phyloP scores from a whole-genome alignment of 805 yeast species.

The Cyberlindnera maclurae region DNA sequence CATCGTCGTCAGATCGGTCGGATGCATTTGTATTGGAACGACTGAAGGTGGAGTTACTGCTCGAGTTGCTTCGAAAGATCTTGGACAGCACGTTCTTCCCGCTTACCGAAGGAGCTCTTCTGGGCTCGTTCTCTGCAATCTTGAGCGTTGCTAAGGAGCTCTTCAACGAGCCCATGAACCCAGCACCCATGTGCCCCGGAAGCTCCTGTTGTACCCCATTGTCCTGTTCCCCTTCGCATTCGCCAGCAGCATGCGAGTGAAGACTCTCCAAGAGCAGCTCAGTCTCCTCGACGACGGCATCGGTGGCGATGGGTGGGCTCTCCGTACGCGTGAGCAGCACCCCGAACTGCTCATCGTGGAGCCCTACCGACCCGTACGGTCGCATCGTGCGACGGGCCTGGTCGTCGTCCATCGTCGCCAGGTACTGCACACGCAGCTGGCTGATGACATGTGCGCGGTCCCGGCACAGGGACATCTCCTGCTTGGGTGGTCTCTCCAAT shows the following conservation, averaged over 20 bases:
- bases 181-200: constrained; percentile 1
- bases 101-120: constrained; percentile 5
- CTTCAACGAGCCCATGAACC: constrained; percentile 9
- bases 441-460: constrained; percentile 11
- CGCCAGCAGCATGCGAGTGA: constrained; percentile 4
- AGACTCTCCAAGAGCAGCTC: constrained; percentile 10
- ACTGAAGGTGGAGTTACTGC: constrained; percentile 11
- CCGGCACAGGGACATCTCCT: constrained; percentile 16
- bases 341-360: constrained; percentile 7
- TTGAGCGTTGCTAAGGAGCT: constrained; percentile 11
- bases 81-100: constrained; percentile 20
- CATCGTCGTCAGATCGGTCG: background rate
- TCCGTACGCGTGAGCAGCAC: constrained; percentile 16
- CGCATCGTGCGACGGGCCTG: constrained; percentile 20
- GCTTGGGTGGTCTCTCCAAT: too few relatives aligned
- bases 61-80: constrained; percentile 18
- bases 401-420: constrained; percentile 15
- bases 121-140: constrained; percentile 1
- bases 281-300: constrained; percentile 19
- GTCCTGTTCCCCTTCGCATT: constrained; percentile 10
- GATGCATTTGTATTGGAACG: background rate
- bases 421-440: constrained; percentile 18
- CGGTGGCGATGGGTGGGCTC: constrained; percentile 26
- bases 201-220: background rate
- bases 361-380: constrained; percentile 6